phyloP scores from a whole-genome alignment of 163 green algal species.

The Botryococcus braunii region DNA sequence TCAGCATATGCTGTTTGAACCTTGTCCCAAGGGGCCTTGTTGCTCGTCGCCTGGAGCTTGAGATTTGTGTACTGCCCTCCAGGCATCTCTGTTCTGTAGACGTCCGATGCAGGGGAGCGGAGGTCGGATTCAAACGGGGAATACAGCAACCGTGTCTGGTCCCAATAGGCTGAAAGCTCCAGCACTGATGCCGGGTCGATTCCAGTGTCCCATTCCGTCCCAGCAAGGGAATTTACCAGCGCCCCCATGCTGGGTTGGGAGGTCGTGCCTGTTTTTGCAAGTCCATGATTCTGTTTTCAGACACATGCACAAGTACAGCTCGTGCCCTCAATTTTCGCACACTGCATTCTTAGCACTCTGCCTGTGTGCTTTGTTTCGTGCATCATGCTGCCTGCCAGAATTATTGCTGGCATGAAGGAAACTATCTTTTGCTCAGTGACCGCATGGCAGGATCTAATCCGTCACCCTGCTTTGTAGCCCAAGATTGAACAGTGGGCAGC shows the following conservation, averaged over 20 bases:
- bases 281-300: too few species aligned
- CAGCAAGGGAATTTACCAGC: conserved; percentile 64
- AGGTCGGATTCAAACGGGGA: conserved; percentile 81
- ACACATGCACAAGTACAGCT: too few species aligned
- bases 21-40: conserved; percentile 62
- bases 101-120: conserved; percentile 58
- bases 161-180: conserved; percentile 76
- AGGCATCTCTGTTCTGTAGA: conserved; percentile 91
- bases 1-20: conserved; percentile 80
- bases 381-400: too few species aligned
- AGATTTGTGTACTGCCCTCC: conserved; percentile 94
- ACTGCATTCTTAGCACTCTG: too few species aligned
- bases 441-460: not conserved
- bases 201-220: conserved; percentile 77
- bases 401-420: too few species aligned
- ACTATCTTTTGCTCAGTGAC: conserved; percentile 5
- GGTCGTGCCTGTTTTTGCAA: conserved; percentile 40
- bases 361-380: too few species aligned
- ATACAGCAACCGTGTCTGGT: conserved; percentile 78
- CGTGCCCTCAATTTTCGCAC: too few species aligned
- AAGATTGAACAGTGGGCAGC: too few species aligned
- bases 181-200: conserved; percentile 55
- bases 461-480: too few species aligned
- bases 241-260: conserved; percentile 74
- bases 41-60: conserved; percentile 68